Conservation (phyloP, 139 green algal species). For the Micromonas commoda region DNA sequence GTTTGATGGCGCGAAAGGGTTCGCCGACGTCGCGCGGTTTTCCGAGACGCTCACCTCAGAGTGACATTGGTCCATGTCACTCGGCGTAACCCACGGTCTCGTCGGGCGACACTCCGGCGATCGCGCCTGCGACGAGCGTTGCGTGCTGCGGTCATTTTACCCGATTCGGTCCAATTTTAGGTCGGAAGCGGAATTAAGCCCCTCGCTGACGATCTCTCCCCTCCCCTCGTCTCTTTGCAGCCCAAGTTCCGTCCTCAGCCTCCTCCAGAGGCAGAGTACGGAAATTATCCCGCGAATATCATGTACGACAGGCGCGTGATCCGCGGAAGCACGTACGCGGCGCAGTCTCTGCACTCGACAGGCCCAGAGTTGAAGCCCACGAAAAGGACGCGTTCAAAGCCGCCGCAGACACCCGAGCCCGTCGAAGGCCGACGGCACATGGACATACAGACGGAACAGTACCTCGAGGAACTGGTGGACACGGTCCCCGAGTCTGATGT, state of each 20-base stretch:
- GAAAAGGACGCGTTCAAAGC: not conserved
- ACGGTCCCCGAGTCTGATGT: slow-evolving; percentile 62
- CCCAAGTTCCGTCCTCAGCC: not conserved
- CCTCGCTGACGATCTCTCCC: not conserved
- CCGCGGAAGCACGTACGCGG: slow-evolving; percentile 75
- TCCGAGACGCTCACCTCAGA: too few species aligned
- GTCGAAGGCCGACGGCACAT: slow-evolving; percentile 69
- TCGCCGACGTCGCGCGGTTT: too few species aligned
- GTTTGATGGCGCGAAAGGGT: too few species aligned
- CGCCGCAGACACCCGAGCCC: slow-evolving; percentile 55
- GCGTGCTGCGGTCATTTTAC: not conserved
- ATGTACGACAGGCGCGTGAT: slow-evolving; percentile 82
- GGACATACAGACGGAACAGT: slow-evolving; percentile 71
- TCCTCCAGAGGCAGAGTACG: not conserved
- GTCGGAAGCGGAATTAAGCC: not conserved
- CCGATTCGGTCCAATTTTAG: not conserved
- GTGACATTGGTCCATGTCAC: too few species aligned
- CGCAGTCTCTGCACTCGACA: slow-evolving; percentile 54
- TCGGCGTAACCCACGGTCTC: too few species aligned
- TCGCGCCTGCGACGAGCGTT: not conserved
- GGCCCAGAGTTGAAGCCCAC: not conserved
- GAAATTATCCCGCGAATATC: slow-evolving; percentile 54
- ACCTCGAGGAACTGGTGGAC: slow-evolving; percentile 77
- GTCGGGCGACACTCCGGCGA: too few species aligned
- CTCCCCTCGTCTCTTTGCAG: not conserved